A percentile compares a stretch with the other conserved stretches of the same genome.
phyloP scores from a whole-genome alignment of 129 eudicot species.

The Centella asiatica region DNA sequence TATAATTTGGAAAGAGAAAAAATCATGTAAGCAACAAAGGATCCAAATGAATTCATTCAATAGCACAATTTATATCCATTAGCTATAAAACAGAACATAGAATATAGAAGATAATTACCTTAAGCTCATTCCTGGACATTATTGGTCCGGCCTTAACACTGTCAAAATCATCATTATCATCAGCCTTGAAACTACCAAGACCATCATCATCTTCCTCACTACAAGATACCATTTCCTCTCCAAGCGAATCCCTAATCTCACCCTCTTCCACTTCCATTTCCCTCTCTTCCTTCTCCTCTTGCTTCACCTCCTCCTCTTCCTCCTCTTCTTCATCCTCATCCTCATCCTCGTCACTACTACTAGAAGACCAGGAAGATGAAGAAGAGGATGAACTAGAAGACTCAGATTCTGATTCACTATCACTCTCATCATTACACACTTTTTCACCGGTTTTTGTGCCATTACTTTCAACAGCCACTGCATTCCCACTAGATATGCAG shows the following conservation, averaged over 20 bases:
- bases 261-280: conserved; percentile 59
- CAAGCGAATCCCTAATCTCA: conserved; percentile 41
- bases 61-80: neutral
- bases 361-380: conserved; percentile 37
- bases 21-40: neutral
- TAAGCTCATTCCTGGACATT: conserved; percentile 63
- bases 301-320: conserved; percentile 18
- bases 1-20: neutral
- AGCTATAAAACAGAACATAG: neutral
- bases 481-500: conserved; percentile 6
- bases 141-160: conserved; percentile 34
- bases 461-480: neutral
- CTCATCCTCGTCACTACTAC: conserved; percentile 25
- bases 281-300: conserved; percentile 11
- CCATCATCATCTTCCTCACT: conserved; percentile 47
- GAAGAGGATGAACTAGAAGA: conserved; percentile 28
- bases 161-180: too few relatives aligned
- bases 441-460: neutral
- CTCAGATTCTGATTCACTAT: conserved; percentile 31
- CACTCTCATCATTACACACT: conserved; percentile 22
- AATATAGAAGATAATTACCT: conserved; percentile 26
- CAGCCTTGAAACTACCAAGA: conserved; percentile 13
- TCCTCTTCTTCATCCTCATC: conserved; percentile 14
- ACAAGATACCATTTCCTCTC: conserved; percentile 43
- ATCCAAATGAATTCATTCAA: neutral